Conservation (phyloP, 2,329 filamentous ascomycete genomes). For the Coniochaeta hoffmannii region DNA sequence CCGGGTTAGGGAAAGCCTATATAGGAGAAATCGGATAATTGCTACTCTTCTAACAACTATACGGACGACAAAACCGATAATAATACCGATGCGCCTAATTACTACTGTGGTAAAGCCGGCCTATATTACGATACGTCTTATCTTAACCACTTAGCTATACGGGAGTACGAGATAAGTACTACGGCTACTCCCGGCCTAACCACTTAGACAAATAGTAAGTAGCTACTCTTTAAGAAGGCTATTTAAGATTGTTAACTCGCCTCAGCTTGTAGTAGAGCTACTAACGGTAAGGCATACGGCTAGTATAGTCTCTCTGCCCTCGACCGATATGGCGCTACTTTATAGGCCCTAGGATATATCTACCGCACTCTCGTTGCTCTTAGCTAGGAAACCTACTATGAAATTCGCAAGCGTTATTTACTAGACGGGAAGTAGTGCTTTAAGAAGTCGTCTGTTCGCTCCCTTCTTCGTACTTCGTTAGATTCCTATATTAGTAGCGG, state of each 20-base stretch:
- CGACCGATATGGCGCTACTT: slow-evolving; percentile 31
- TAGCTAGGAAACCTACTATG: slow-evolving; percentile 44
- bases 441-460: slow-evolving; percentile 10
- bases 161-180: slow-evolving; percentile 25
- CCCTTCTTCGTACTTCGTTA: background rate
- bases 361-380: slow-evolving; percentile 43
- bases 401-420: slow-evolving; percentile 17
- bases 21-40: too few relatives aligned
- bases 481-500: too few relatives aligned
- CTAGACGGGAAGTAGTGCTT: slow-evolving; percentile 18
- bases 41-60: too few relatives aligned
- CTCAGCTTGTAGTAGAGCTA: background rate
- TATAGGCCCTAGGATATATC: slow-evolving; percentile 44
- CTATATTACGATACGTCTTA: slow-evolving; percentile 36
- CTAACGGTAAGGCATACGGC: slow-evolving; percentile 24
- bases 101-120: slow-evolving; percentile 25
- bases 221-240: too few relatives aligned
- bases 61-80: too few relatives aligned
- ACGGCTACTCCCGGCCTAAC: slow-evolving; percentile 4
- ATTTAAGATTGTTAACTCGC: background rate
- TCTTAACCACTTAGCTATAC: slow-evolving; percentile 34
- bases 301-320: slow-evolving; percentile 26
- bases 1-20: too few relatives aligned
- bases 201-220: too few relatives aligned
- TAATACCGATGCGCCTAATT: too few relatives aligned